Evolutionary conservation across 306 rosid genomes (phyloP).

Genomic region (Adenanthera pavonina): DNA sequence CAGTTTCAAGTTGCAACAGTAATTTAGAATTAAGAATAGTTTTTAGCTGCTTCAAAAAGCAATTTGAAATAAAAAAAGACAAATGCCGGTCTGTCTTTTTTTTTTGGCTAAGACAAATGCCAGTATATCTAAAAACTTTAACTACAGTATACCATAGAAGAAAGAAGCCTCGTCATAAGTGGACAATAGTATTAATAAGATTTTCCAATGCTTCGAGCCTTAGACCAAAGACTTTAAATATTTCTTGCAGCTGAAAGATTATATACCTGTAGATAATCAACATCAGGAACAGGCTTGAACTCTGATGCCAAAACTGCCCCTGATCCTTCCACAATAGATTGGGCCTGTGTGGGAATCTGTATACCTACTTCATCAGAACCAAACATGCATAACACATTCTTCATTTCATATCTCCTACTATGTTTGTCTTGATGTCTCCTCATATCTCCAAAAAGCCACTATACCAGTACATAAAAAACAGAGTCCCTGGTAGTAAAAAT

Average conservation of each 20-base stretch:
- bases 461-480: conserved; percentile 72
- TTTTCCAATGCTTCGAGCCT: neutral
- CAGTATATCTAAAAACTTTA: neutral
- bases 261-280: conserved; percentile 92
- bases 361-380: conserved; percentile 77
- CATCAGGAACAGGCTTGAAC: conserved; percentile 80
- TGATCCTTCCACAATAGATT: conserved; percentile 84
- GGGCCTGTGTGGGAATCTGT: conserved; percentile 85
- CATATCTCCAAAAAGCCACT: conserved; percentile 62
- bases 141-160: neutral
- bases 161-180: conserved; percentile 12
- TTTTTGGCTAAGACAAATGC: too few species aligned
- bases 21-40: conserved; percentile 14
- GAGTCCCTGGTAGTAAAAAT: conserved; percentile 75
- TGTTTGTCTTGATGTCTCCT: conserved; percentile 54
- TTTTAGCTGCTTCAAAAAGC: conserved; percentile 11
- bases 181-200: neutral
- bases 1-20: conserved; percentile 14
- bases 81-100: too few species aligned
- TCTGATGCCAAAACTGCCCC: conserved; percentile 63
- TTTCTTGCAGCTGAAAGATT: conserved; percentile 23
- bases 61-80: conserved; percentile 3
- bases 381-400: conserved; percentile 51
- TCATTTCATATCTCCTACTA: conserved; percentile 49
- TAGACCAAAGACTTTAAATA: neutral